phyloP scores from a whole-genome alignment of 1,139 yeast species.

The Pneumocystis oryctolagi region DNA sequence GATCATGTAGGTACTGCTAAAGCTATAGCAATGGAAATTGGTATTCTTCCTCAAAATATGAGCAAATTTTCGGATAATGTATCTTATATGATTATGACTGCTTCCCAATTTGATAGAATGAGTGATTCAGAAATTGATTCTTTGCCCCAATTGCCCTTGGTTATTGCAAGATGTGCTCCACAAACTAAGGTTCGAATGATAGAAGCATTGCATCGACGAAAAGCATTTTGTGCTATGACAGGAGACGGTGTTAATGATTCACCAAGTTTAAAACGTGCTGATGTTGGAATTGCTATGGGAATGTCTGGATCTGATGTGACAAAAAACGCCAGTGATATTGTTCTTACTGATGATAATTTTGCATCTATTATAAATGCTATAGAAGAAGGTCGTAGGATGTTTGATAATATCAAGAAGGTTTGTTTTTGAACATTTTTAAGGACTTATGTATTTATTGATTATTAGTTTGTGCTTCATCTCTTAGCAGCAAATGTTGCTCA shows the following conservation, averaged over 20 bases:
- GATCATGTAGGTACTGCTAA: conserved; percentile 40
- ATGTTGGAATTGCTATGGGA: conserved; percentile 60
- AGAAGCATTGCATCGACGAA: conserved; percentile 35
- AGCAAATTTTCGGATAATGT: conserved; percentile 34
- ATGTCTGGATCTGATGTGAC: conserved; percentile 40
- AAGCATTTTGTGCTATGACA: conserved; percentile 54
- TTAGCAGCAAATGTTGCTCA: conserved; percentile 69
- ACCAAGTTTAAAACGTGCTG: conserved; percentile 64
- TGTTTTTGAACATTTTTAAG: neutral
- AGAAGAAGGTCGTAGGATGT: conserved; percentile 37
- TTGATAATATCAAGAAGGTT: conserved; percentile 35
- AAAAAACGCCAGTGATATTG: conserved; percentile 41
- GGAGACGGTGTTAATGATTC: conserved; percentile 84
- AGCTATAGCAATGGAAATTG: conserved; percentile 38
- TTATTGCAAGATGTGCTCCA: conserved; percentile 41
- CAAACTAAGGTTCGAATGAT: conserved; percentile 39
- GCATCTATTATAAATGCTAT: conserved; percentile 37
- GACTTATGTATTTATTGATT: neutral
- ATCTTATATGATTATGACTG: conserved; percentile 60
- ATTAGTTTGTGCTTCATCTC: conserved; percentile 59
- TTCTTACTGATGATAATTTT: conserved; percentile 29
- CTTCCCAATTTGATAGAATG: conserved; percentile 53
- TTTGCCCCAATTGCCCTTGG: conserved; percentile 54
- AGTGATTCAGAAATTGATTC: conserved; percentile 49
- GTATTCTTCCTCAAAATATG: conserved; percentile 53